These are phyloP conservation scores for Dysphania ambrosioides DNA, from an alignment of 148 eudicot genomes.

Conservation along the genomic window DNA sequence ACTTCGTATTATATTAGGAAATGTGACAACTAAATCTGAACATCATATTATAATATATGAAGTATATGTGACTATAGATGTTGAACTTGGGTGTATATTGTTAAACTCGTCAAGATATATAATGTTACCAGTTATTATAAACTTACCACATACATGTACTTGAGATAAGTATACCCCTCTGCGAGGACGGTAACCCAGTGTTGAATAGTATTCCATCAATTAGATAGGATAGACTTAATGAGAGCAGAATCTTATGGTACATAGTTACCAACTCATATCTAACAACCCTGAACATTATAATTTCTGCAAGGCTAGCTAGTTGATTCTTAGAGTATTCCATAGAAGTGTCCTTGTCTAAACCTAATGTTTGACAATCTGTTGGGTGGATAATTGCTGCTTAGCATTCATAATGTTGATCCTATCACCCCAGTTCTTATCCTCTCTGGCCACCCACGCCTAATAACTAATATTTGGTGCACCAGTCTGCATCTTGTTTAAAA, in stretches of 20 bases:
- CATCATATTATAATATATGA: too few relatives aligned
- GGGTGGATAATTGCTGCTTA: background rate
- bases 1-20: too few relatives aligned
- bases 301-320: too few relatives aligned
- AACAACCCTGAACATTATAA: background rate
- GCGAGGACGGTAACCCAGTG: background rate
- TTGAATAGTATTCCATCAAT: background rate
- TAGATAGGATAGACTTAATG: background rate
- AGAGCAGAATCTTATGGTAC: background rate
- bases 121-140: too few relatives aligned
- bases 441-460: conserved; percentile 3
- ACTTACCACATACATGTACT: too few relatives aligned
- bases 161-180: too few relatives aligned
- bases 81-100: too few relatives aligned
- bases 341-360: too few relatives aligned
- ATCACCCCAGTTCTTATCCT: conserved; percentile 3
- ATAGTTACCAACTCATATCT: background rate
- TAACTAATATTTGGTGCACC: conserved; percentile 10
- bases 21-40: too few relatives aligned
- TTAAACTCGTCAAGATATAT: too few relatives aligned
- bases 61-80: too few relatives aligned
- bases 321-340: too few relatives aligned
- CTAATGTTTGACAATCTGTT: conserved; percentile 12
- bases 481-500: conserved; percentile 2
- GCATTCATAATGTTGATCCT: background rate